Evolutionary conservation across 129 eudicot genomes (phyloP).

Genomic region (Artemisia annua): DNA sequence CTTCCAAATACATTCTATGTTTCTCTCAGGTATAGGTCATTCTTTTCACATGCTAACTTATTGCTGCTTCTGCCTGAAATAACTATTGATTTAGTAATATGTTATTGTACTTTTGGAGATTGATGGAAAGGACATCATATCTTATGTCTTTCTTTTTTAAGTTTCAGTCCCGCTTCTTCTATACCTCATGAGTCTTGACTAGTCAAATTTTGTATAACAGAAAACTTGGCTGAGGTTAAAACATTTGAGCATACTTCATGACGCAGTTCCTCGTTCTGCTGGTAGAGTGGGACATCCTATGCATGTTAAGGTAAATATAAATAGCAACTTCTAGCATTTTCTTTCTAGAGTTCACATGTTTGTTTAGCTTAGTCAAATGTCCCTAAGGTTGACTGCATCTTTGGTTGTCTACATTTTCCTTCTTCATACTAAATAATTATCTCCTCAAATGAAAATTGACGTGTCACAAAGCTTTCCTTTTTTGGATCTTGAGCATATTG

Average conservation of each 20-base stretch:
- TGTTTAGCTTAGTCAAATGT: not conserved
- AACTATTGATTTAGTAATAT: too few relatives aligned
- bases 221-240: conserved; percentile 87
- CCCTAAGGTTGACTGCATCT: not conserved
- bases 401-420: not conserved
- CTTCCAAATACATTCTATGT: conserved; percentile 74
- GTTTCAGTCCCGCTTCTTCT: conserved; percentile 11
- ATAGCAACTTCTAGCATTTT: not conserved
- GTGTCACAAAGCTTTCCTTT: too few relatives aligned
- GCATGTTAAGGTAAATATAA: conserved; percentile 76
- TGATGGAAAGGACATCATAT: too few relatives aligned
- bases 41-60: conserved; percentile 6
- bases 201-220: conserved; percentile 35
- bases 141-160: not conserved
- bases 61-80: not conserved
- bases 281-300: conserved; percentile 73
- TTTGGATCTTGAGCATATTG: too few relatives aligned
- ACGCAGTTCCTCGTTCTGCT: conserved; percentile 69
- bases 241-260: conserved; percentile 67
- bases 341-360: not conserved
- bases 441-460: too few relatives aligned
- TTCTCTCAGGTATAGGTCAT: conserved; percentile 62
- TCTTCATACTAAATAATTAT: not conserved
- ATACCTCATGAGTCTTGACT: not conserved
- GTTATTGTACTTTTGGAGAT: too few relatives aligned